Evolutionary conservation across 192 early-diverging fungal genomes (phyloP).

Genomic region (Pilobolus umbonatus): DNA sequence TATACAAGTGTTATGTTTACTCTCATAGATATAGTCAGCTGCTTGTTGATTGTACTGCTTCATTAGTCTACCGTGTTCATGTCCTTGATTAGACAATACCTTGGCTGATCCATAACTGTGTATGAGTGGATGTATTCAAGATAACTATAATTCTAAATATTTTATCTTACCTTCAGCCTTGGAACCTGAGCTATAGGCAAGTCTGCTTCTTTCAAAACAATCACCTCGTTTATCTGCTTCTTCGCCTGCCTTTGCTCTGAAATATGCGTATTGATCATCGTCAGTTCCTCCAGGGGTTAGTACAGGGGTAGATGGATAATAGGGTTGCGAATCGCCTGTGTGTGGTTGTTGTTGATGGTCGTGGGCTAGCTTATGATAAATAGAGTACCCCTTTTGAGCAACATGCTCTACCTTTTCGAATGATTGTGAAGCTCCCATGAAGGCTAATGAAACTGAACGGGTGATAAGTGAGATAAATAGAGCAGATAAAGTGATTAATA

Average conservation of each 20-base stretch:
- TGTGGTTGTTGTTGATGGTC: conserved; percentile 8
- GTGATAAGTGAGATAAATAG: no score
- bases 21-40: conserved; percentile 39
- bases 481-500: no score
- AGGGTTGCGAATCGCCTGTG: background rate
- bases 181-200: conserved; percentile 41
- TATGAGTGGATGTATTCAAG: background rate
- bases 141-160: background rate
- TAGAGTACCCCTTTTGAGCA: no score
- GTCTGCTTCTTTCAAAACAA: conserved; percentile 40
- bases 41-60: conserved; percentile 50
- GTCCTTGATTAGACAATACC: conserved; percentile 48
- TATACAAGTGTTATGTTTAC: conserved; percentile 23
- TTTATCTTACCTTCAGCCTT: conserved; percentile 37
- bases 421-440: no score
- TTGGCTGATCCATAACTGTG: conserved; percentile 28
- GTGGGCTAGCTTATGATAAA: background rate
- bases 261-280: conserved; percentile 24
- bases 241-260: conserved; percentile 39
- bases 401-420: no score
- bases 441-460: no score
- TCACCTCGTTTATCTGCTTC: conserved; percentile 44
- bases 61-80: conserved; percentile 54
- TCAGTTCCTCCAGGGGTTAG: conserved; percentile 17
- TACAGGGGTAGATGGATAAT: background rate